Conservation (phyloP, 2,329 filamentous ascomycete species). For the Trichoderma harzianum region DNA sequence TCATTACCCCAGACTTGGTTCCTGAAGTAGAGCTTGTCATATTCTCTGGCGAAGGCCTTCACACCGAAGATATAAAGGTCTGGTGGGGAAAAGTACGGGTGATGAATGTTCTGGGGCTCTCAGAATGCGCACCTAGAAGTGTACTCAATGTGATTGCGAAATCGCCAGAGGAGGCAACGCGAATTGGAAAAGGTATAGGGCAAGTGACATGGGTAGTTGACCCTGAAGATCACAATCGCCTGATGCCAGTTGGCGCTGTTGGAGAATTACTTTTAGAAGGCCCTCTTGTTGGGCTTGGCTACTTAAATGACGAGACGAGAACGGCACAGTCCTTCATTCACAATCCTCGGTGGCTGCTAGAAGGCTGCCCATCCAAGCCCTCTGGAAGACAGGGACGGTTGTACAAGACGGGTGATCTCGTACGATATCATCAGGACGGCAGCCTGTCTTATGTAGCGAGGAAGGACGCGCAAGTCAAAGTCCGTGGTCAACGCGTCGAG, state of each 20-base stretch:
- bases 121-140: too few species aligned
- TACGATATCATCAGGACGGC: too few species aligned
- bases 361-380: slow-evolving; percentile 25
- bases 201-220: slow-evolving; percentile 39
- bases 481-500: slow-evolving; percentile 27
- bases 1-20: too few species aligned
- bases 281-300: slow-evolving; percentile 52
- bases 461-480: slow-evolving; percentile 29
- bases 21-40: too few species aligned
- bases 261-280: slow-evolving; percentile 47
- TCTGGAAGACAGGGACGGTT: too few species aligned
- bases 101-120: too few species aligned
- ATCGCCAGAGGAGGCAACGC: slow-evolving; percentile 25
- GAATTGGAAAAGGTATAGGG: slow-evolving; percentile 20
- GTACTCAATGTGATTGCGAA: too few species aligned
- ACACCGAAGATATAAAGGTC: too few species aligned
- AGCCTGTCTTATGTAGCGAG: slow-evolving; percentile 23
- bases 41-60: too few species aligned
- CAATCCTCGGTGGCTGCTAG: slow-evolving; percentile 44
- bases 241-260: slow-evolving; percentile 39
- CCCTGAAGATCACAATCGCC: slow-evolving; percentile 34
- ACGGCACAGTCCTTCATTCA: slow-evolving; percentile 50
- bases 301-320: slow-evolving; percentile 46
- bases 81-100: too few species aligned
- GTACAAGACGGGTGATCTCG: too few species aligned